Evolutionary conservation across 2,329 filamentous ascomycete genomes (phyloP).

Genomic region (Fusarium caatingaense): DNA sequence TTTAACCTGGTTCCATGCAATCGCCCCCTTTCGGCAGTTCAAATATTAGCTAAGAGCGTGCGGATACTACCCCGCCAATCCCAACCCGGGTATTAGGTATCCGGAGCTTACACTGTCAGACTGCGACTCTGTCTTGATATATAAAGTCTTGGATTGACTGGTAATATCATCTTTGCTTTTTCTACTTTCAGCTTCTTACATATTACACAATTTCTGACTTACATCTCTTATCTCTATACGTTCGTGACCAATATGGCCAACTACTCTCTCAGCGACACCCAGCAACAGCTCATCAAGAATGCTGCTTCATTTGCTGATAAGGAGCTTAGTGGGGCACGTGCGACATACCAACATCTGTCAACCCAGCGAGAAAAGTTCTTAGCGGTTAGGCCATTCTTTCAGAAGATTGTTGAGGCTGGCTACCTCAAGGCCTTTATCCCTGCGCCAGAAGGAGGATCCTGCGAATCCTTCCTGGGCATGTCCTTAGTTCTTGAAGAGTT

Average conservation of each 20-base stretch:
- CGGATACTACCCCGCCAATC: not conserved
- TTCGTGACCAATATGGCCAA: not conserved
- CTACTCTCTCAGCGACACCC: not conserved
- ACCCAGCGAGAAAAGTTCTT: not conserved
- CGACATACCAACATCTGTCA: not conserved
- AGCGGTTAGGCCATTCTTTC: not conserved
- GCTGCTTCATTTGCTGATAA: not conserved
- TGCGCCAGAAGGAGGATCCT: not conserved
- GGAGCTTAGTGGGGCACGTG: not conserved
- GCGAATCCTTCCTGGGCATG: not conserved
- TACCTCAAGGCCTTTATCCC: constrained; percentile 11
- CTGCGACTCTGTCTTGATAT: not conserved
- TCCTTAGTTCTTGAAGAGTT: constrained; percentile 2
- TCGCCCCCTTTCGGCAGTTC: not conserved
- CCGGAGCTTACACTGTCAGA: not conserved
- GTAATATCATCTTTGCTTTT: not conserved
- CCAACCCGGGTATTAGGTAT: not conserved
- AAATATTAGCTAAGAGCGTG: not conserved
- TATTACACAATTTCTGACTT: not conserved
- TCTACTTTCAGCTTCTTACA: not conserved
- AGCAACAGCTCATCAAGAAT: not conserved
- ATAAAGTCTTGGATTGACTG: not conserved
- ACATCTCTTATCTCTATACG: not conserved
- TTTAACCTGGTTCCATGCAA: not conserved
- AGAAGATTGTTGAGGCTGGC: not conserved